Percentiles rank a stretch among this genome's conserved stretches.
These are phyloP conservation scores for Trichosporon asahii DNA, from an alignment of 1,284 basidiomycete genomes.

Conservation along the genomic window DNA sequence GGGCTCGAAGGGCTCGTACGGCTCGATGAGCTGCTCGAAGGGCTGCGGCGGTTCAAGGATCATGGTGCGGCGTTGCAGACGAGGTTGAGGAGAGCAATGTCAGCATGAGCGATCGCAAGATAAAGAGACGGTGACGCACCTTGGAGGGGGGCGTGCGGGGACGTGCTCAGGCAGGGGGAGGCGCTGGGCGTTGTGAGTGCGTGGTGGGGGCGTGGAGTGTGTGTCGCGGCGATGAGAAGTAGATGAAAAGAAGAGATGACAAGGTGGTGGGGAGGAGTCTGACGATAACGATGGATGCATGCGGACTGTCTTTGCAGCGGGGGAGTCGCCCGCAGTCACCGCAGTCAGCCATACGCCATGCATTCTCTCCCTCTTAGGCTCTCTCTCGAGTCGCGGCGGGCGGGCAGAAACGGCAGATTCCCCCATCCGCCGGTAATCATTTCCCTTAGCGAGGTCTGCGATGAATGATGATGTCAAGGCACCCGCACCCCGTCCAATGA, in stretches of 20 bases:
- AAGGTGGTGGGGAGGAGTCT: not conserved
- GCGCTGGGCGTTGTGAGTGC: not conserved
- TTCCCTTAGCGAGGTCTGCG: not conserved
- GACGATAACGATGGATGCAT: not conserved
- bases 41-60: not conserved
- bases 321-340: too few species aligned
- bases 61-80: not conserved
- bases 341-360: too few species aligned
- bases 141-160: not conserved
- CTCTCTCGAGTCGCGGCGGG: too few species aligned
- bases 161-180: not conserved
- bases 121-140: not conserved
- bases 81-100: not conserved
- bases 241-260: not conserved
- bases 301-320: not conserved
- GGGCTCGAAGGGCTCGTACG: slow-evolving; percentile 4
- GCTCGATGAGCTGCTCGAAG: not conserved
- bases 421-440: not conserved
- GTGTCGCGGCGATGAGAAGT: too few species aligned
- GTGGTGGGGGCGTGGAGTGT: not conserved
- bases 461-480: slow-evolving; percentile 2
- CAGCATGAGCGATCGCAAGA: not conserved
- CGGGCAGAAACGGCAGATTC: too few species aligned
- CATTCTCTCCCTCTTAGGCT: too few species aligned
- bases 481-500: not conserved